Conservation (phyloP, 78 protist species). For the Protostelium mycophagum region DNA sequence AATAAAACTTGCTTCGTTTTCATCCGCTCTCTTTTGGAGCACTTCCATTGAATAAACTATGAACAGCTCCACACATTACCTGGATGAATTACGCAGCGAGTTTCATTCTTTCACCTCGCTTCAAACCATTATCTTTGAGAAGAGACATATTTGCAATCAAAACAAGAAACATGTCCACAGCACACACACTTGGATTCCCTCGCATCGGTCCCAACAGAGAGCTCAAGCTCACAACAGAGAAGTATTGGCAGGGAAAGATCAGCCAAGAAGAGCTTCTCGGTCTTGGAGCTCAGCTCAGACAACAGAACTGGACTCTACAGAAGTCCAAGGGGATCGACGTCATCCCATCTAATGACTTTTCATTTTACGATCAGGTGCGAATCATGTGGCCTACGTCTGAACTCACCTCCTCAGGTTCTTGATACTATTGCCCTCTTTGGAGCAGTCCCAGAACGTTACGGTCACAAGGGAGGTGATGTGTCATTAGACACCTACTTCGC, state of each 20-base stretch:
- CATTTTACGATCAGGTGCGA: constrained; percentile 52
- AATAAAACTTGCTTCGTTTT: too few relatives aligned
- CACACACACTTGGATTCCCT: constrained; percentile 55
- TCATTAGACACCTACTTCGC: constrained; percentile 56
- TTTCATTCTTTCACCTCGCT: too few relatives aligned
- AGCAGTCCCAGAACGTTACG: constrained; percentile 57
- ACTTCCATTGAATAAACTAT: too few relatives aligned
- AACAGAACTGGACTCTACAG: constrained; percentile 18
- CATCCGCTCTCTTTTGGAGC: too few relatives aligned
- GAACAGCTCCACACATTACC: too few relatives aligned
- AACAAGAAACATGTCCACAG: background rate
- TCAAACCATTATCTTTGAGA: too few relatives aligned
- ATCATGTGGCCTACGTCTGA: background rate
- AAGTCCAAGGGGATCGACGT: constrained; percentile 23
- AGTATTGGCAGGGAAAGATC: constrained; percentile 60
- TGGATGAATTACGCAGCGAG: too few relatives aligned
- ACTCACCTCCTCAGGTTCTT: constrained; percentile 38
- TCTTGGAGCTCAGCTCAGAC: constrained; percentile 4
- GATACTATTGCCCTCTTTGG: constrained; percentile 56
- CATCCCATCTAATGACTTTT: constrained; percentile 66
- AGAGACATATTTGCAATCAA: too few relatives aligned
- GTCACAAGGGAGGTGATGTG: constrained; percentile 14
- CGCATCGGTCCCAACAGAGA: constrained; percentile 66
- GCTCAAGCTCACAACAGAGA: constrained; percentile 59
- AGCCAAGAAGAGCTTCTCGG: constrained; percentile 25